Conservation (phyloP, 2,329 filamentous ascomycete genomes). For the Talaromyces sp. region DNA sequence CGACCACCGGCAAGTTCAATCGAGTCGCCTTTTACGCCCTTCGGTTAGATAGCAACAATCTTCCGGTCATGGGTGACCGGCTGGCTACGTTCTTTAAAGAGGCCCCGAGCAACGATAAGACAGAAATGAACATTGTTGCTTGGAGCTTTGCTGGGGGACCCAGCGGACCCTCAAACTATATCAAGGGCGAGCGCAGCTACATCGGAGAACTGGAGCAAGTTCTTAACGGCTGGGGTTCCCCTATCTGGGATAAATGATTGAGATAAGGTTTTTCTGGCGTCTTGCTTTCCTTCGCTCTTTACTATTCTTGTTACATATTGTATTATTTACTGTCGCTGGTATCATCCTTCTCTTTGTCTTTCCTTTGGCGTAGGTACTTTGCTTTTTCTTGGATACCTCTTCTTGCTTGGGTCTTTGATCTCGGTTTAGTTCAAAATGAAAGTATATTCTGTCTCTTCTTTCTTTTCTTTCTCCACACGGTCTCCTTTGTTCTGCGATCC, state of each 20-base stretch:
- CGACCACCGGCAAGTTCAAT: slow-evolving; percentile 5
- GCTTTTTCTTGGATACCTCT: background rate
- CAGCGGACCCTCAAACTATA: slow-evolving; percentile 10
- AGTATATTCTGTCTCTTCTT: background rate
- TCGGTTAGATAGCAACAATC: slow-evolving; percentile 1
- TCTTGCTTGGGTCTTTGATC: background rate
- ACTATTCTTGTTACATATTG: background rate
- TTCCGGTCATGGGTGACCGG: slow-evolving; percentile 1
- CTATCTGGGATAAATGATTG: background rate
- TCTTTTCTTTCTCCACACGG: background rate
- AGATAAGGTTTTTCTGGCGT: background rate
- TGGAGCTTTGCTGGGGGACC: slow-evolving; percentile 18
- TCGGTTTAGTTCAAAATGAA: background rate
- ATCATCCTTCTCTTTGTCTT: background rate
- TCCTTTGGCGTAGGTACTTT: background rate
- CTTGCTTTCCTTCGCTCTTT: background rate
- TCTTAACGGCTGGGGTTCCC: slow-evolving; percentile 11
- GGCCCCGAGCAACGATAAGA: slow-evolving; percentile 9
- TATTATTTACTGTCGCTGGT: background rate
- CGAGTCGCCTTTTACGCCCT: slow-evolving; percentile 19
- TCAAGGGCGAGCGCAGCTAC: slow-evolving; percentile 20
- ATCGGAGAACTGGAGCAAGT: slow-evolving; percentile 15
- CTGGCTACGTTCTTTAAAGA: slow-evolving; percentile 12
- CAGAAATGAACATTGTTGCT: slow-evolving; percentile 16
- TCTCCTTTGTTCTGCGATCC: background rate